A percentile compares a stretch with the other conserved stretches of the same genome.
Evolutionary conservation across 1,284 basidiomycete genomes (phyloP).

Genomic region (Ceratobasidium sp.): DNA sequence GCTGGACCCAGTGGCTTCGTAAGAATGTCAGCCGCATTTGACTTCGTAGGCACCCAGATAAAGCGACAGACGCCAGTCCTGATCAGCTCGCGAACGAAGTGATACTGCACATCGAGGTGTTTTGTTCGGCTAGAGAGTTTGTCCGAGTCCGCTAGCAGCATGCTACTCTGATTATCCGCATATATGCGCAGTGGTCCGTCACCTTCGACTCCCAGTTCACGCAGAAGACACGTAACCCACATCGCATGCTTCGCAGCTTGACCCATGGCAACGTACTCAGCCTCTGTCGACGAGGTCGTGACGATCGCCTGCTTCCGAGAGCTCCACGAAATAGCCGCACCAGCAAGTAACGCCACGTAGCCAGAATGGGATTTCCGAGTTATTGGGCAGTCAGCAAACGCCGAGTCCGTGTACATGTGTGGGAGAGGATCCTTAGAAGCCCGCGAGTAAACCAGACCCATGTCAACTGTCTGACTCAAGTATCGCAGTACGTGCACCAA

Average conservation of each 20-base stretch:
- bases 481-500: slow-evolving; percentile 25
- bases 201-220: slow-evolving; percentile 30
- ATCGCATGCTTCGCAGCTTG: slow-evolving; percentile 49
- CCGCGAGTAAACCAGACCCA: slow-evolving; percentile 18
- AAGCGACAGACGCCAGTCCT: not conserved
- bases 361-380: slow-evolving; percentile 52
- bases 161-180: slow-evolving; percentile 49
- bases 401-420: slow-evolving; percentile 13
- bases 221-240: slow-evolving; percentile 47
- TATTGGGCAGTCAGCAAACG: slow-evolving; percentile 18
- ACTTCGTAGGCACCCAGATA: slow-evolving; percentile 35
- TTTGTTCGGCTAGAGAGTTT: slow-evolving; percentile 46
- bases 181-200: slow-evolving; percentile 36
- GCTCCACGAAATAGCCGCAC: slow-evolving; percentile 52
- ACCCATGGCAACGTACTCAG: slow-evolving; percentile 53
- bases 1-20: slow-evolving; percentile 41
- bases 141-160: slow-evolving; percentile 48
- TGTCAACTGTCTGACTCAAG: slow-evolving; percentile 21
- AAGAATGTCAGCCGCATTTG: slow-evolving; percentile 42
- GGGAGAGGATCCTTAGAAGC: not conserved
- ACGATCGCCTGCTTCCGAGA: slow-evolving; percentile 51
- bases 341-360: slow-evolving; percentile 51
- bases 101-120: slow-evolving; percentile 50
- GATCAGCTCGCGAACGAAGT: slow-evolving; percentile 48
- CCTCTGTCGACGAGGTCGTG: slow-evolving; percentile 51